Evolutionary conservation across 495 filamentous ascomycete genomes (phyloP), one percentile per base, ranked within the genome.

Genomic region (Aspergillus sclerotioniger): DNA sequence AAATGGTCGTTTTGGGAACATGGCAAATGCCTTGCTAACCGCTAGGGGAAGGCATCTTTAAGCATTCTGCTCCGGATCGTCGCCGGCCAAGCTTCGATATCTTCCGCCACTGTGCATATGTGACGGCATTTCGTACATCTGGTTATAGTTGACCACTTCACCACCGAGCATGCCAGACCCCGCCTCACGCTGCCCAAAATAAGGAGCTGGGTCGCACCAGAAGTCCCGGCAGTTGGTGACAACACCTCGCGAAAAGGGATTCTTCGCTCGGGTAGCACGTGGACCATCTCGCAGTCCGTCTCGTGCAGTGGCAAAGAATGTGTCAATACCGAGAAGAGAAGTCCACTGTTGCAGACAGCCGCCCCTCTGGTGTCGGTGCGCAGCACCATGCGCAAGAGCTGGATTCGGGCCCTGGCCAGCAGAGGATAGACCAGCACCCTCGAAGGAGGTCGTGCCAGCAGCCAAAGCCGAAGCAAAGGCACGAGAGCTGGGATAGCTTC

Each of bases 151-250:
- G 53, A 98, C 83, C 15, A 77, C 63, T 61, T 89, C 82, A 13
- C 94, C 93, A 10, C 84, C 90, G 5, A 98, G 72, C 73, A 91
- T 78, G 2, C 85, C 90, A 25, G 82, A 78, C 6, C 92, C 92
- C 53, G 82, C 85, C 59, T 88, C 82, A 31, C 89, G 82, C 55
- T 79, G 80, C 35, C 89, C 85, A 72, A 97, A 91, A 31, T 95
- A 64, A 8, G 94, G 92, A 16, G 87, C 84, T 0, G 89, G 83
- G 67, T 97, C 94, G 63, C 90, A 91, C 90, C 91, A 98, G 71
- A 98, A 98, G 71, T 98, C 94, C 56, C 85, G 91, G 67, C 93
- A 98, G 62, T 98, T 98, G 32, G 84, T 85, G 28, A 93, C 59
- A 15, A 90, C 69, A 16, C 95, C 94, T 35, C 83, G 81, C 31